phyloP scores from a whole-genome alignment of 352 stramenopile species.

The Hyphochytrium catenoides region DNA sequence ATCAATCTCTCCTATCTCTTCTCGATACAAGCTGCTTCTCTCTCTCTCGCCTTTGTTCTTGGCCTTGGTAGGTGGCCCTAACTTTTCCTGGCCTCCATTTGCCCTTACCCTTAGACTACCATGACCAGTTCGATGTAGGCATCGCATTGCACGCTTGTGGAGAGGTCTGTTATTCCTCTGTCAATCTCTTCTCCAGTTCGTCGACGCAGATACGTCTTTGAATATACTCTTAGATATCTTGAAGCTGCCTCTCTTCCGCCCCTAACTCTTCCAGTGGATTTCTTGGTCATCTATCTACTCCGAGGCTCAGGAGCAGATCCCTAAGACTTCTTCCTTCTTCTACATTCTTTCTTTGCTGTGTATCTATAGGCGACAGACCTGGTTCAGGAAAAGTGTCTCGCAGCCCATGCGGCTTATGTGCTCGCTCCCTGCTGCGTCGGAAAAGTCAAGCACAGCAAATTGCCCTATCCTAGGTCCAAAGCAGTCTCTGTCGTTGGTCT shows the following conservation, averaged over 20 bases:
- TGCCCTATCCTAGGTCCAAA: conserved; percentile 29
- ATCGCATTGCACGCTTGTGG: conserved; percentile 50
- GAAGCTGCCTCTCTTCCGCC: too few species aligned
- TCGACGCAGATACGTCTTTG: neutral
- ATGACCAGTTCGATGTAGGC: conserved; percentile 33
- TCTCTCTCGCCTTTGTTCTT: neutral
- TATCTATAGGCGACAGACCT: conserved; percentile 31
- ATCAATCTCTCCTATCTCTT: too few species aligned
- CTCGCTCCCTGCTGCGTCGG: conserved; percentile 48
- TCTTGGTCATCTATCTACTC: too few species aligned
- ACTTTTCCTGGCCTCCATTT: too few species aligned
- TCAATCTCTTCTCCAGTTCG: too few species aligned
- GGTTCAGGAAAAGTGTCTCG: conserved; percentile 41
- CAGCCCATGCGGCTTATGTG: conserved; percentile 28
- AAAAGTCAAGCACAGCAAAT: conserved; percentile 34
- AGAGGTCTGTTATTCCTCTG: too few species aligned
- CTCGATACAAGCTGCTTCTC: neutral
- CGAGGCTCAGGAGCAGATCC: too few species aligned
- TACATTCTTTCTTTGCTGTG: neutral
- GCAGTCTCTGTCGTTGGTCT: conserved; percentile 20
- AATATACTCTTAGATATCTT: too few species aligned
- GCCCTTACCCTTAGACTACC: too few species aligned
- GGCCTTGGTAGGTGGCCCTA: too few species aligned
- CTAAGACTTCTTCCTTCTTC: too few species aligned
- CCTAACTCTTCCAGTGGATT: too few species aligned